Conservation (phyloP, 2,329 filamentous ascomycete genomes). For the Diplodia corticola region DNA sequence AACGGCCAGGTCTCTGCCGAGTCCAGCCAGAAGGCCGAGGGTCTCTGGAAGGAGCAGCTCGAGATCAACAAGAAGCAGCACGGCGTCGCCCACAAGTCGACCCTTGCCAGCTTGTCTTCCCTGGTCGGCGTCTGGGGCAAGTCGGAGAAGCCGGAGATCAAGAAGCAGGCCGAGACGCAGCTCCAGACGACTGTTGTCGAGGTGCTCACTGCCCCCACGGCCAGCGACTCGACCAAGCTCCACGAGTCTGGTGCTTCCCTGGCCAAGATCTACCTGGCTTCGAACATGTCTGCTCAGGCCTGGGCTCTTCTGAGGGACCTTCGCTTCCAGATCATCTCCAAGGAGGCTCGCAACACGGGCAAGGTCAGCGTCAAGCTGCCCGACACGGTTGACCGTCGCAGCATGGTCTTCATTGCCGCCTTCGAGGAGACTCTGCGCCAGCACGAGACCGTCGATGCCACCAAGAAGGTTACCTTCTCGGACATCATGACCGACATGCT, state of each 20-base stretch:
- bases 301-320: conserved; percentile 37
- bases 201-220: conserved; percentile 38
- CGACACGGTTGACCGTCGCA: conserved; percentile 32
- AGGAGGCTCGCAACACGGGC: conserved; percentile 32
- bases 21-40: conserved; percentile 38
- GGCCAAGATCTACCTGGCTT: conserved; percentile 44
- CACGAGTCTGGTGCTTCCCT: conserved; percentile 52
- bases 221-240: conserved; percentile 49
- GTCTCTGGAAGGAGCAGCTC: conserved; percentile 42
- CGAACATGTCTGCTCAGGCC: conserved; percentile 12
- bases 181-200: conserved; percentile 32
- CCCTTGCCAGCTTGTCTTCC: conserved; percentile 41
- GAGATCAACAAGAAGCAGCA: conserved; percentile 36
- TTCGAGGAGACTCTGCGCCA: conserved; percentile 46
- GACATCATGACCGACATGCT: conserved; percentile 48
- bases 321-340: conserved; percentile 52
- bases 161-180: conserved; percentile 37
- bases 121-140: conserved; percentile 41
- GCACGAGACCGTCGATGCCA: conserved; percentile 35
- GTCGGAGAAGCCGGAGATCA: conserved; percentile 43
- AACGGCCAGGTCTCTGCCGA: conserved; percentile 23
- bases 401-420: conserved; percentile 47
- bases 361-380: conserved; percentile 33
- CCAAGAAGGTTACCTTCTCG: conserved; percentile 35
- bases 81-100: conserved; percentile 42